Evolutionary conservation across 257 asterid species (phyloP).

Genomic region (Plantago elongata): DNA sequence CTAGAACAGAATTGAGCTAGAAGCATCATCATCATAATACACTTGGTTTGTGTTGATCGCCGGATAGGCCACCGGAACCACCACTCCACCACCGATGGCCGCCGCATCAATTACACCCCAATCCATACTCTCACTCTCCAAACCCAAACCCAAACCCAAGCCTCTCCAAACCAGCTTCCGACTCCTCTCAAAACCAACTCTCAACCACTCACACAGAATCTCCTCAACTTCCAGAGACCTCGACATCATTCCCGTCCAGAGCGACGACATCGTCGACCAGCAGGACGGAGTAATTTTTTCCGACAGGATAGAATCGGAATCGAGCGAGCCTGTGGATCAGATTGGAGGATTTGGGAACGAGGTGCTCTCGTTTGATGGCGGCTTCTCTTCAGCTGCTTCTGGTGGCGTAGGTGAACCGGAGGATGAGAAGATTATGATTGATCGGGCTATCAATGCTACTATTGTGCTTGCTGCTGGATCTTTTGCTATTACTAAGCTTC

Average conservation of each 20-base stretch:
- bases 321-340: not conserved
- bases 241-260: not conserved
- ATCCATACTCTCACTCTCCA: constrained; percentile 4
- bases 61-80: not conserved
- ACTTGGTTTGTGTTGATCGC: not conserved
- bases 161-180: not conserved
- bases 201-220: not conserved
- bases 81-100: constrained; percentile 2
- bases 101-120: constrained; percentile 11
- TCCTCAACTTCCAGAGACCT: not conserved
- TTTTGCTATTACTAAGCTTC: constrained; percentile 60
- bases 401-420: not conserved
- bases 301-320: constrained; percentile 1
- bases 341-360: constrained; percentile 2
- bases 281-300: not conserved
- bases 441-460: constrained; percentile 63
- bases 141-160: not conserved
- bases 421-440: constrained; percentile 10
- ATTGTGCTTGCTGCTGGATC: constrained; percentile 75
- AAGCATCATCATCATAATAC: no score
- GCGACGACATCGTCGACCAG: not conserved
- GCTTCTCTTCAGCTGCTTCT: constrained; percentile 2
- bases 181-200: not conserved
- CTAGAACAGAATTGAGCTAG: no score
- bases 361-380: constrained; percentile 4